Evolutionary conservation across 345 rosid species (phyloP), one percentile per base, ranked within the genome.

Genomic region (Eucalyptus brandiana): DNA sequence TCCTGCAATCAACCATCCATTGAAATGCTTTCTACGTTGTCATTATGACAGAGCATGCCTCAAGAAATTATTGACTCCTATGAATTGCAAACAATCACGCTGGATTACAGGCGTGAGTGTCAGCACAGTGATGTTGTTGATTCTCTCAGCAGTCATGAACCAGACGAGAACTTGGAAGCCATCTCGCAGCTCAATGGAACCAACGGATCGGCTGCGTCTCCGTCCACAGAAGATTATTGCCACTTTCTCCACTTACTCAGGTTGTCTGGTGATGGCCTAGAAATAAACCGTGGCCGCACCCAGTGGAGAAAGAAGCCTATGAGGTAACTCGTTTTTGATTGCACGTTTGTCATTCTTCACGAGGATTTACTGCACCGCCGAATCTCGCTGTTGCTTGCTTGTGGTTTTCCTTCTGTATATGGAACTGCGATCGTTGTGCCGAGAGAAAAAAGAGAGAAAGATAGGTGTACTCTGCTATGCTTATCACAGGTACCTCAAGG

Each of bases 61-160:
- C 96, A 97, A 93, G 98, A 96, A 88, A 91, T 97, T 72, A 94
- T 97, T 4, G 96, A 97, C 90, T 96, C 96, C 44, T 96, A 96
- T 18, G 98, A 98, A 93, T 94, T 97, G 69, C 92, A 97, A 91
- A 93, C 96, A 4, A 96, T 98, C 88, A 98, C 98, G n/a, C 90
- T 97, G 87, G 99, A 97, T 85, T 98, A 96, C 94, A 92, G 98
- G 89, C 92, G 97, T 89, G 99, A 98, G 91, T 97, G 99, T 93
- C 98, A 97, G 85, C 98, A 92, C 56, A 94, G 92, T 30, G 97
- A 98, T 89, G 86, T 94, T 14, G 99, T 98, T 11, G 98, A 97
- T 94, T 97, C 99, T 26, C 95, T 97, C 86, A 94, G 97, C 17
- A 93, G 97, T 87, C 86, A 89, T n/a, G 97, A 96, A 88, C 83